Evolutionary conservation across 345 rosid genomes (phyloP), one percentile per base, ranked within the genome.

Genomic region (Pseudoturritis turrita): DNA sequence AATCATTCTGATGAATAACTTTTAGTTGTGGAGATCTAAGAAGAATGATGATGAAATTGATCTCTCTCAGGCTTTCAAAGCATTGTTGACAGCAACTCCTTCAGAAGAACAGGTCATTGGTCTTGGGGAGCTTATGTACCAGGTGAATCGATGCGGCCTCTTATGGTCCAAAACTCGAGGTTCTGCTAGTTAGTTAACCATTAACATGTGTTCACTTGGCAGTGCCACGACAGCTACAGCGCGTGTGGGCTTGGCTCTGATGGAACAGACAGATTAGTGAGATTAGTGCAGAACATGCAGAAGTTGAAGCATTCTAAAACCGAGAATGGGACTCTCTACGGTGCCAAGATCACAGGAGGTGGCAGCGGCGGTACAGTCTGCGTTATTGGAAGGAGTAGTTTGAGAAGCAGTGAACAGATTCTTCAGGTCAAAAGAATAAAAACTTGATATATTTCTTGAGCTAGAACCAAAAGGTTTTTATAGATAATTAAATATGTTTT

Each of bases 331-430:
- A 83, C 94, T 21, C 70, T 93, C 33, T 93, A 85, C 60, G 97
- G 98, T 44, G 98, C 98, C 64, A 93, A 90, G 82, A 90, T 90
- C 31, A 93, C 98, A 0, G 96, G 97, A 25, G 97, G 98, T 2
- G 98, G 98, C 23, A 86, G 92, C n/a, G 98, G 98, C 7, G 97
- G 98, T 74, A 89, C 98, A 4, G 89, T 90, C 22, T 86, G 96
- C 41, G 88, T 89, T 14, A 29, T 93, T 51, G 97, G 94, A 52
- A 81, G 79, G 69, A 85, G 87, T 56, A 85, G 81, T 40, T 71
- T 86, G 33, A 62, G 78, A 45, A 93, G 98, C 90, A 87, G 90
- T 82, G 87, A 87, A 37, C 94, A 88, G 60, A 86, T 90, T 80
- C 76, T 92, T n/a, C 84, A 88, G 93, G 98, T 92, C 77, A 46